Conservation (phyloP, 495 filamentous ascomycete species). For the Venustampulla echinocandica region DNA sequence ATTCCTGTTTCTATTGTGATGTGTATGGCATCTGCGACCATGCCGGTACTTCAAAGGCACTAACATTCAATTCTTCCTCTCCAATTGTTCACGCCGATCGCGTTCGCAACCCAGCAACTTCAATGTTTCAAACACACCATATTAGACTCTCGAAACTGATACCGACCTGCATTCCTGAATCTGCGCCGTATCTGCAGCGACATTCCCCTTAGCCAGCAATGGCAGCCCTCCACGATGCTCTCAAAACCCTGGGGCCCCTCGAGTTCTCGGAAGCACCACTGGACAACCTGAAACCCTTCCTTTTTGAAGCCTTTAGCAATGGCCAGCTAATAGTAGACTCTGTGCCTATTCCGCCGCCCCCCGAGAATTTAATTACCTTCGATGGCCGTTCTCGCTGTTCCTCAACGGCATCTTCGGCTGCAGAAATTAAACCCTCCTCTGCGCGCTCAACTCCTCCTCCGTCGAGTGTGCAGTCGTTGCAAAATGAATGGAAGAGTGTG, state of each 20-base stretch:
- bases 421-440: constrained; percentile 42
- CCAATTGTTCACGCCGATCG: too few relatives aligned
- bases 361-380: constrained; percentile 1
- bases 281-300: constrained; percentile 44
- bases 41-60: too few relatives aligned
- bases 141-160: too few relatives aligned
- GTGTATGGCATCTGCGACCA: too few relatives aligned
- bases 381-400: constrained; percentile 29
- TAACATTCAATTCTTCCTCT: too few relatives aligned
- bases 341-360: constrained; percentile 49
- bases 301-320: constrained; percentile 48
- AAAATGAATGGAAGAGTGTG: constrained; percentile 79
- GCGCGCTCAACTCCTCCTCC: constrained; percentile 42
- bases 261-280: constrained; percentile 54
- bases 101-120: too few relatives aligned
- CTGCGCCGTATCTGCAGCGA: too few relatives aligned
- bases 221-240: constrained; percentile 61
- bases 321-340: constrained; percentile 68
- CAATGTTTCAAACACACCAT: too few relatives aligned
- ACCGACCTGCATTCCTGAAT: too few relatives aligned
- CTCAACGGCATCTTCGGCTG: constrained; percentile 32
- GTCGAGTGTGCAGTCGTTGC: constrained; percentile 40
- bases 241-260: constrained; percentile 63
- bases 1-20: too few relatives aligned
- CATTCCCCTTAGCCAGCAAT: too few relatives aligned